Evolutionary conservation across 768 basidiomycete genomes (phyloP).

Genomic region (Termitomyces sp.): DNA sequence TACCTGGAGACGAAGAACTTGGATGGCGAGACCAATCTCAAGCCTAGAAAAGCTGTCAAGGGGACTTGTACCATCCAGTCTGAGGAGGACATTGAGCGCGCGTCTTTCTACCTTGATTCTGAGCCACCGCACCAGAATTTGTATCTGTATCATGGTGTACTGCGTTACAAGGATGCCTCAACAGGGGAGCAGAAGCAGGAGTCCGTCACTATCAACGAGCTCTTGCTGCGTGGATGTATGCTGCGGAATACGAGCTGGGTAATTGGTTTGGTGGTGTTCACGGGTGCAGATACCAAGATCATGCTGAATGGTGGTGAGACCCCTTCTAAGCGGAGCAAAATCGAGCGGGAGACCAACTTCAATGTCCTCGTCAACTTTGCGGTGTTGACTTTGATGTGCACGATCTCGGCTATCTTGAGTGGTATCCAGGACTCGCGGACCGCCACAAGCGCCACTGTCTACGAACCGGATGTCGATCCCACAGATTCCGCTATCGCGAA

Average conservation of each 20-base stretch:
- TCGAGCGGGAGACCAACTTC: constrained; percentile 97
- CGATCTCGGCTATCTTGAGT: constrained; percentile 67
- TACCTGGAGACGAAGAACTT: constrained; percentile 98
- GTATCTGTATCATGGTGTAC: constrained; percentile 83
- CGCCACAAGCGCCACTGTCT: constrained; percentile 66
- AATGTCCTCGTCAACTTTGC: constrained; percentile 94
- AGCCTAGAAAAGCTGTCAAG: constrained; percentile 71
- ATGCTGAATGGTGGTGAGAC: constrained; percentile 91
- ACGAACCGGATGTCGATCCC: constrained; percentile 62
- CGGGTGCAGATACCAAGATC: constrained; percentile 89
- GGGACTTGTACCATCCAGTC: constrained; percentile 71
- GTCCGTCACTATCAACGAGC: constrained; percentile 84
- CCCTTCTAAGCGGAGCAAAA: constrained; percentile 95
- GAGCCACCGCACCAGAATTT: constrained; percentile 93
- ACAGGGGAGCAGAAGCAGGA: constrained; percentile 54
- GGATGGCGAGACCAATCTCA: constrained; percentile 96
- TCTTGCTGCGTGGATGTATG: constrained; percentile 87
- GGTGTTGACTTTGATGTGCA: constrained; percentile 72
- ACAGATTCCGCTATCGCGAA: constrained; percentile 61
- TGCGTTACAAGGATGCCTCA: constrained; percentile 61
- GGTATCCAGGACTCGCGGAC: constrained; percentile 60
- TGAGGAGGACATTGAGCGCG: constrained; percentile 89
- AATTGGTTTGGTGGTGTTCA: constrained; percentile 91
- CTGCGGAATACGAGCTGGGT: constrained; percentile 90
- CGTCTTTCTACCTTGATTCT: constrained; percentile 84